Base-by-base conservation (phyloP, 768 basidiomycete genomes). In the Ramaria sp. region DNA sequence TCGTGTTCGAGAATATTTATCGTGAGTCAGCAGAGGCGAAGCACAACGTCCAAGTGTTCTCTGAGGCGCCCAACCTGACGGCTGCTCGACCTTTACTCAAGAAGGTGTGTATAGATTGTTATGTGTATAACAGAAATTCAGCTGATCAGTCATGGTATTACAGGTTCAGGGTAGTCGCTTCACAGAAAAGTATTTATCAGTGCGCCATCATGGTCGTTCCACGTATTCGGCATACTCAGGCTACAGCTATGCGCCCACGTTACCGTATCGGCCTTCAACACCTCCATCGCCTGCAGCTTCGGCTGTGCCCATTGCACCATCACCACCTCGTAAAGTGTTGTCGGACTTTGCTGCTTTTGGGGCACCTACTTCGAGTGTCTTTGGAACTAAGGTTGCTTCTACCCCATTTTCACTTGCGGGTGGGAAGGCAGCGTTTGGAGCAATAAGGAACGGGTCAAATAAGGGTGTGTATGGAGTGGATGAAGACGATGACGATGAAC, bases 1-100 rank as follows among this genome's bases (percentile, higher is more conserved):
- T 98, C 48, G 84, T 92, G 55, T 87, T 98, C 58, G 93, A 96
- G 66, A 93, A 89, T 59, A 97, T 98, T 63, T 97, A 98, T 71
- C 87, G 85, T 61, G 90, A 94, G 7, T 85, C 87, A 1, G 82
- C 85, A 24, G 91, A 95, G 66, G 84, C 90, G 9, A 76, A 76
- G 59, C 91, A 96, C 68, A 98, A 98, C 65, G 91, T 97, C 9
- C 70, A 78, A 22, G 82, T 90, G 3, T 97, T 93, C 73, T 82
- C 77, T 63, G 76, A 82, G 56, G 82, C 92, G 0, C 69, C 78
- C 2, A 77, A 78, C 34, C 69, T 96, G 56, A 67, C 75, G 0
- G 84, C 88, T 52, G 93, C 91, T 1, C 75, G 85, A 54, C 83
- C 87, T 2, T 68, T 80, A 48, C 73, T 97, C 57, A 84, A 88